phyloP scores from a whole-genome alignment of 768 basidiomycete genomes.

The Heimioporus sp. region DNA sequence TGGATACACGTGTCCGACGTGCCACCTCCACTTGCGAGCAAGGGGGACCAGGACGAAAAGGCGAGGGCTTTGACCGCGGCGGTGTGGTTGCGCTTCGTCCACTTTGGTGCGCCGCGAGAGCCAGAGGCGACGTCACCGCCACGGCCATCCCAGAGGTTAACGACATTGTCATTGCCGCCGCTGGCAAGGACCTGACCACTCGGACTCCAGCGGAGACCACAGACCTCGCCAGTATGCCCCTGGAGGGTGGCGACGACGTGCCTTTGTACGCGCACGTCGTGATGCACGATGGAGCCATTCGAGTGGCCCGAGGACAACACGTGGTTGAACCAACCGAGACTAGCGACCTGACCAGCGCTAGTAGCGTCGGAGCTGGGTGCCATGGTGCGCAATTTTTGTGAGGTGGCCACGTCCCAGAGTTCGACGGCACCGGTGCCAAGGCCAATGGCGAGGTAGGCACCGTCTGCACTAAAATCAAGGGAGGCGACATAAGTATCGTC shows the following conservation, averaged over 20 bases:
- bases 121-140: conserved; percentile 50
- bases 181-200: conserved; percentile 91
- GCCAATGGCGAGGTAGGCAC: conserved; percentile 80
- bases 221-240: conserved; percentile 92
- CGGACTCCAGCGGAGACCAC: conserved; percentile 84
- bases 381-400: conserved; percentile 89
- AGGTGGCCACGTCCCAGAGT: conserved; percentile 88
- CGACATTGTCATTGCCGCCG: conserved; percentile 97
- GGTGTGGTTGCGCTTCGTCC: conserved; percentile 89
- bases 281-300: conserved; percentile 95
- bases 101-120: conserved; percentile 66
- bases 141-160: conserved; percentile 95
- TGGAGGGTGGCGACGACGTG: conserved; percentile 90
- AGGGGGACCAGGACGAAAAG: conserved; percentile 94
- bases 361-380: conserved; percentile 34
- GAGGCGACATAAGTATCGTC: conserved; percentile 75
- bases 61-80: conserved; percentile 89
- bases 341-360: conserved; percentile 65
- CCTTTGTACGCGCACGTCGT: conserved; percentile 84
- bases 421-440: conserved; percentile 83
- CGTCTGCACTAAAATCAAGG: conserved; percentile 78
- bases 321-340: conserved; percentile 85
- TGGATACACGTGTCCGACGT: conserved; percentile 91
- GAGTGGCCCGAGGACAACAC: conserved; percentile 85
- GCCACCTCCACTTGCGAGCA: conserved; percentile 92